Percentiles rank a stretch among this genome's conserved stretches.
phyloP scores from a whole-genome alignment of 345 rosid species.

The Lagerstroemia speciosa region DNA sequence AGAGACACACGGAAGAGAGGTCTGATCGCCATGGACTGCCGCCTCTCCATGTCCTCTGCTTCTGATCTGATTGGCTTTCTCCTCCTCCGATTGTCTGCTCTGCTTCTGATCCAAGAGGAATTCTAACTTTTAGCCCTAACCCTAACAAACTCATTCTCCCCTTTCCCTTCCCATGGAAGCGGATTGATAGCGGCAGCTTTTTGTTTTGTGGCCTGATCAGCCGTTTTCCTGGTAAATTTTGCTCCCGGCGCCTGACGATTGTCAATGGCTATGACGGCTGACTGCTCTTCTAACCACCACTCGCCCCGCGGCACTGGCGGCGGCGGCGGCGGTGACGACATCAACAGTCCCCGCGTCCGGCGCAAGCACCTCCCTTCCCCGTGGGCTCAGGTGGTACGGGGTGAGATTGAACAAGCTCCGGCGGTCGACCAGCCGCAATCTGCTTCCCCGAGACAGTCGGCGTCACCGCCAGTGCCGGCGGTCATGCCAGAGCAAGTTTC shows the following conservation, averaged over 20 bases:
- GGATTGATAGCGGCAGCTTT: background rate
- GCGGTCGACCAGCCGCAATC: conserved; percentile 9
- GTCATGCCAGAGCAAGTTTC: conserved; percentile 13
- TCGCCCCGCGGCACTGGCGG: conserved; percentile 20
- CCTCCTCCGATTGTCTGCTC: too few species aligned
- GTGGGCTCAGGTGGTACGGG: conserved; percentile 35
- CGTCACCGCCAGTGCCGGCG: conserved; percentile 16
- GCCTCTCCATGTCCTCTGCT: too few species aligned
- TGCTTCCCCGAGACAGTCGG: conserved; percentile 17
- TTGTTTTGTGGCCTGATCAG: background rate
- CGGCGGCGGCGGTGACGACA: conserved; percentile 17
- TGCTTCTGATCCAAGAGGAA: background rate
- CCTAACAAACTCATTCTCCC: background rate
- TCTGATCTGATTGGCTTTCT: too few species aligned
- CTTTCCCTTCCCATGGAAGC: background rate
- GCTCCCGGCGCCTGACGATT: background rate
- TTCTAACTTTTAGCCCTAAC: background rate
- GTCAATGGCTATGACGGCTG: conserved; percentile 13
- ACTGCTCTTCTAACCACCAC: conserved; percentile 28
- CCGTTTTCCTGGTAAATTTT: background rate
- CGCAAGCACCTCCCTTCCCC: conserved; percentile 26
- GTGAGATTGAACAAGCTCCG: conserved; percentile 20
- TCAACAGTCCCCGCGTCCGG: conserved; percentile 25
- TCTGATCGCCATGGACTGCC: too few species aligned
- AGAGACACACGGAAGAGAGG: too few species aligned